Evolutionary conservation across 2,329 filamentous ascomycete species (phyloP).

Genomic region (Xylaria sp.): DNA sequence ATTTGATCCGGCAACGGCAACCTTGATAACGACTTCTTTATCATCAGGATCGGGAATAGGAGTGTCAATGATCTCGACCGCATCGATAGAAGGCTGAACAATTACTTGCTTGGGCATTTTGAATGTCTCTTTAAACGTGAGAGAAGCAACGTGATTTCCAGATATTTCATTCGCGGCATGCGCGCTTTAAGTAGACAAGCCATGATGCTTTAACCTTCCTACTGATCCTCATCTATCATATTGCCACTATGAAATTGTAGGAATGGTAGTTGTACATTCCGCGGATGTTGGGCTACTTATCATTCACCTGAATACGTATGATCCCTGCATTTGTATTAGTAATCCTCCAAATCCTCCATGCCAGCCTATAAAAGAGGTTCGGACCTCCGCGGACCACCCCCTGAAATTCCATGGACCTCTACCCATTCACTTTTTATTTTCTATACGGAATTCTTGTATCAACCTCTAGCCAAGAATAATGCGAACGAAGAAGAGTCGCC

Average conservation of each 20-base stretch:
- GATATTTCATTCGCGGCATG: neutral
- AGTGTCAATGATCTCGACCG: conserved; percentile 50
- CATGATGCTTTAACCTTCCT: neutral
- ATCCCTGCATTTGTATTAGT: neutral
- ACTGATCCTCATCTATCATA: neutral
- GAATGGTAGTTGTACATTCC: neutral
- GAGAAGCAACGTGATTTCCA: neutral
- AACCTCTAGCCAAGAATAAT: neutral
- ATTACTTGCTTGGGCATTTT: conserved; percentile 51
- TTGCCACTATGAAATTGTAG: neutral
- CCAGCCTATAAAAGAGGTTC: neutral
- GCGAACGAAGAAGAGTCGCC: conserved; percentile 28
- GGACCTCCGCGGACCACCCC: conserved; percentile 1
- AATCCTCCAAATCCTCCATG: neutral
- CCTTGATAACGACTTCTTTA: conserved; percentile 52
- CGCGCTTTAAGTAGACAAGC: neutral
- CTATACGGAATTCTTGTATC: neutral
- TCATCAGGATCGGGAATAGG: conserved; percentile 49
- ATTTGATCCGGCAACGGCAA: conserved; percentile 53
- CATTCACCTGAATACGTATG: neutral
- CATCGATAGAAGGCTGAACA: conserved; percentile 48
- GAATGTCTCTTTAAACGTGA: neutral
- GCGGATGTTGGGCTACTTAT: neutral
- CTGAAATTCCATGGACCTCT: neutral
- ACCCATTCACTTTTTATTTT: neutral